These are phyloP conservation scores for Dendrobium catenatum DNA, from an alignment of 106 monocot species.

Conservation along the genomic window DNA sequence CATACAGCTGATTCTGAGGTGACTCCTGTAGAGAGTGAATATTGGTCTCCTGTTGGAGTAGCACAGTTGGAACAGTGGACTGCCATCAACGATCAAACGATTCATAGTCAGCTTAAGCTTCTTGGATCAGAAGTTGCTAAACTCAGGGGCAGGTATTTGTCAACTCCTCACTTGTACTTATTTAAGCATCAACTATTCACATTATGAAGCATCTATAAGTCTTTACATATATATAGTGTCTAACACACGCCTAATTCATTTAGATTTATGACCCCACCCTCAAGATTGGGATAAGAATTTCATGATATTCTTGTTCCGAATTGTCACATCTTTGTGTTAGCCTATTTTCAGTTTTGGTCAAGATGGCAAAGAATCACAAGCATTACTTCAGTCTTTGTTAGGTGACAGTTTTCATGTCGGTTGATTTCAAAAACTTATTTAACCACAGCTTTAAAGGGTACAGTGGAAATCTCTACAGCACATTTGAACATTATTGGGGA, in stretches of 20 bases:
- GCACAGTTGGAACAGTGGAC: conserved; percentile 70
- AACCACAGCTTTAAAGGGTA: too few species aligned
- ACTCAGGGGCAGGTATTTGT: conserved; percentile 38
- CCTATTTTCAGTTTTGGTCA: too few species aligned
- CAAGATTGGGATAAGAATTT: too few species aligned
- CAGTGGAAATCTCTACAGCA: too few species aligned
- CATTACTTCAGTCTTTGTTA: too few species aligned
- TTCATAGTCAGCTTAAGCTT: conserved; percentile 31
- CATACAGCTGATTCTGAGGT: conserved; percentile 4
- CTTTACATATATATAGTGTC: not conserved
- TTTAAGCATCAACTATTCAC: not conserved
- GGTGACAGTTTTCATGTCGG: too few species aligned
- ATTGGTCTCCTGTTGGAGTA: conserved; percentile 48
- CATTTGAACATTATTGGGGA: too few species aligned
- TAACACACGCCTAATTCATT: not conserved
- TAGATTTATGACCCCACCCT: not conserved
- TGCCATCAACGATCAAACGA: conserved; percentile 18
- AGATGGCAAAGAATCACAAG: too few species aligned
- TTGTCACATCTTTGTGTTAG: too few species aligned
- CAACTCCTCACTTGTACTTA: not conserved
- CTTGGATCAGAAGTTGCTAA: conserved; percentile 39
- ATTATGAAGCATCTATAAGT: not conserved
- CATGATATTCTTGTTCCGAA: too few species aligned
- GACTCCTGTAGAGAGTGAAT: not conserved
- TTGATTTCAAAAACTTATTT: too few species aligned